phyloP scores from a whole-genome alignment of 768 basidiomycete genomes.

The Podaxis mareebaensis region DNA sequence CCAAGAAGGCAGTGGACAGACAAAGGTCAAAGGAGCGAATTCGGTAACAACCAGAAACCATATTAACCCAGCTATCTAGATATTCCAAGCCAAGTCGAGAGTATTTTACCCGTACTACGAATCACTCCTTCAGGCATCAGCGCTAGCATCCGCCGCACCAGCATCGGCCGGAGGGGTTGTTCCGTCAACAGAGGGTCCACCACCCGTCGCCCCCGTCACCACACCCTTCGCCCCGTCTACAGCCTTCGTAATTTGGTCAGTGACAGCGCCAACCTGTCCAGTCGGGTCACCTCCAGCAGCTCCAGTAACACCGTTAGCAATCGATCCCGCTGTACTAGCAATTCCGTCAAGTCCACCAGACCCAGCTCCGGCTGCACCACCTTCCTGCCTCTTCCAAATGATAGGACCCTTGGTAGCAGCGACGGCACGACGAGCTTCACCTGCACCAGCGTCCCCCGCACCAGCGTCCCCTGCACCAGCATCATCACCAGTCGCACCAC shows the following conservation, averaged over 20 bases:
- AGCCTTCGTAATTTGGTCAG: background rate
- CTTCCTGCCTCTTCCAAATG: conserved; percentile 3
- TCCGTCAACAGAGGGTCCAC: background rate
- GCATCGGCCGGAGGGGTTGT: background rate
- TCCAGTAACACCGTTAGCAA: too few species aligned
- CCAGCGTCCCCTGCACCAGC: background rate
- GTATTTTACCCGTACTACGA: background rate
- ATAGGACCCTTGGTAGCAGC: background rate
- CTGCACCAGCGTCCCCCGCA: background rate
- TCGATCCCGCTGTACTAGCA: background rate
- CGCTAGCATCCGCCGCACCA: background rate
- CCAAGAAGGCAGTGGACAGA: too few species aligned
- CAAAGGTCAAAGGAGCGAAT: background rate
- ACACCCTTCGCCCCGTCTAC: background rate
- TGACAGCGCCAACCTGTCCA: background rate
- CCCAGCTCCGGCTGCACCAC: background rate
- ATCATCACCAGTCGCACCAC: background rate
- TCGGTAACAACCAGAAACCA: background rate
- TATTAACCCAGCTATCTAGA: background rate
- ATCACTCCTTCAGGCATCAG: background rate
- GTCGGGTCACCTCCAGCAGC: too few species aligned
- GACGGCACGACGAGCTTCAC: background rate
- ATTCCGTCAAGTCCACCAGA: background rate
- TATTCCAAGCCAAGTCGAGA: background rate
- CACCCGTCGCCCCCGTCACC: background rate